phyloP scores from a whole-genome alignment of 176 grass and related monocot species.

The Zea mays region Zm-B73-REFERENCE-NAM-5.0 NC_050097.1:178441001-178441500 shows the following conservation, averaged over 20 bases:
- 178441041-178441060: neutral
- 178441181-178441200: neutral
- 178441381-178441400: conserved; percentile 23
- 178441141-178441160: neutral
- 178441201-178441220: too few species aligned
- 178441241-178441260: neutral
- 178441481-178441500: conserved; percentile 12
- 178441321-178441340: neutral
- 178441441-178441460: neutral
- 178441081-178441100: too few species aligned
- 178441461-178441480: neutral
- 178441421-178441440: neutral
- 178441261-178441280: neutral
- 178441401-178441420: conserved; percentile 8
- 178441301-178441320: neutral
- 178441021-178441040: neutral
- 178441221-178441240: neutral
- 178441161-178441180: neutral
- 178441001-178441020: too few species aligned
- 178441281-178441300: neutral
- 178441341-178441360: neutral
- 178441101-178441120: neutral
- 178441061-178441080: neutral
- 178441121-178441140: too few species aligned
- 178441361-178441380: neutral